These are phyloP conservation scores for Clitoria ternatea DNA, from an alignment of 306 rosid species.

Conservation along the genomic window DNA sequence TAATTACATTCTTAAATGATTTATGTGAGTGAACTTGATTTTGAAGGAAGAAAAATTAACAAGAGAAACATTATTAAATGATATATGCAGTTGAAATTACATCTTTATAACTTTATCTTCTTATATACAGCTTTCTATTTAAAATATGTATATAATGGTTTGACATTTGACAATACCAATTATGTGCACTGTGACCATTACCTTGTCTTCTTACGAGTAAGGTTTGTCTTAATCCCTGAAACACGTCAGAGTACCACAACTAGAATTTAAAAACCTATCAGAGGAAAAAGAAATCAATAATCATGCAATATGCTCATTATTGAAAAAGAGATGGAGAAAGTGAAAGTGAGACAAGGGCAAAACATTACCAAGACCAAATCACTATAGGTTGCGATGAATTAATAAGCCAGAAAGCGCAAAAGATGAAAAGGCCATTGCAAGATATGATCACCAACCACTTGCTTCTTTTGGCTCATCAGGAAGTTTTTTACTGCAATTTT, in stretches of 20 bases:
- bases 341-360: background rate
- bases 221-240: slow-evolving; percentile 7
- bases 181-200: background rate
- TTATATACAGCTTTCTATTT: no score
- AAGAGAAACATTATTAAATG: no score
- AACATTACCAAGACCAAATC: background rate
- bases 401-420: slow-evolving; percentile 14
- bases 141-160: background rate
- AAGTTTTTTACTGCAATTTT: no score
- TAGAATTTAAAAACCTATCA: background rate
- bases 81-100: no score
- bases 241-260: slow-evolving; percentile 22
- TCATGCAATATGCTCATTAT: background rate
- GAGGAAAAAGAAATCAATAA: background rate
- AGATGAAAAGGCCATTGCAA: background rate
- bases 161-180: background rate
- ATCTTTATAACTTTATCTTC: no score
- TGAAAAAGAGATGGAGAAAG: slow-evolving; percentile 6
- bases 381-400: background rate
- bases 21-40: no score
- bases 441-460: no score
- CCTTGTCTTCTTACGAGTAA: background rate
- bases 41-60: no score
- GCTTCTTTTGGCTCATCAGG: no score
- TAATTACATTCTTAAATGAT: no score